Percentiles rank a stretch among this genome's conserved stretches.
phyloP scores from a whole-genome alignment of 495 filamentous ascomycete genomes.

The Eremomyces bilateralis region DNA sequence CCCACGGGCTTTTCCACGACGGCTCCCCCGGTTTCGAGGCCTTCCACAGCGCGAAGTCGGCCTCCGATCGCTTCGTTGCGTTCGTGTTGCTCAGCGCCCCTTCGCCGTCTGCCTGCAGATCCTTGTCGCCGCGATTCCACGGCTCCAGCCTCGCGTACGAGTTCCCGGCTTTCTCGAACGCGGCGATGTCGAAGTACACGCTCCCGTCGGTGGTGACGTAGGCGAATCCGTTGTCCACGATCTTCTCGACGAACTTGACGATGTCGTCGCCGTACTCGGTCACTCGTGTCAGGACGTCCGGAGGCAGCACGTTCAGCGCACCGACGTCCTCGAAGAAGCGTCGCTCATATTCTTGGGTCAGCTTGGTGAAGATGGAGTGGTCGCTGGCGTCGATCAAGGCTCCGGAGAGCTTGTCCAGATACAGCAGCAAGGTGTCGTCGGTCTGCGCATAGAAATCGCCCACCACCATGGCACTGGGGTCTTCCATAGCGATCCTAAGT shows the following conservation, averaged over 20 bases:
- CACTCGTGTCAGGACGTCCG: conserved; percentile 65
- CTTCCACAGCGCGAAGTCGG: conserved; percentile 94
- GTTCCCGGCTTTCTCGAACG: conserved; percentile 69
- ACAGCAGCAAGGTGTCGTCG: conserved; percentile 58
- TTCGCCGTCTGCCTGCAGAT: conserved; percentile 72
- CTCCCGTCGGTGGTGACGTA: conserved; percentile 53
- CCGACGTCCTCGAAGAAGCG: conserved; percentile 71
- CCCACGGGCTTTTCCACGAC: conserved; percentile 73
- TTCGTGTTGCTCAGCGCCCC: conserved; percentile 53
- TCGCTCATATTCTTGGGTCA: conserved; percentile 64
- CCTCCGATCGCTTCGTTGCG: conserved; percentile 43
- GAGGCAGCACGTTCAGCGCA: conserved; percentile 63
- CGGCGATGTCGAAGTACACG: conserved; percentile 82
- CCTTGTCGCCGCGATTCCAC: conserved; percentile 65
- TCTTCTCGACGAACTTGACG: conserved; percentile 48
- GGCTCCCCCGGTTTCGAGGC: conserved; percentile 81
- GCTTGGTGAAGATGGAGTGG: conserved; percentile 52
- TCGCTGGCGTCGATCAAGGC: conserved; percentile 51
- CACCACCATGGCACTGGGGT: conserved; percentile 4
- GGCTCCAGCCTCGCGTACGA: conserved; percentile 72
- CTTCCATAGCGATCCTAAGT: conserved; percentile 6
- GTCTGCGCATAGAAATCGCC: conserved; percentile 34
- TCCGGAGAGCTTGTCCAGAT: conserved; percentile 55
- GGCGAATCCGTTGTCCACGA: conserved; percentile 68
- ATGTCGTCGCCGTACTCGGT: conserved; percentile 80